Evolutionary conservation across 441 rosid species (phyloP).

Genomic region (Jatropha multifida): DNA sequence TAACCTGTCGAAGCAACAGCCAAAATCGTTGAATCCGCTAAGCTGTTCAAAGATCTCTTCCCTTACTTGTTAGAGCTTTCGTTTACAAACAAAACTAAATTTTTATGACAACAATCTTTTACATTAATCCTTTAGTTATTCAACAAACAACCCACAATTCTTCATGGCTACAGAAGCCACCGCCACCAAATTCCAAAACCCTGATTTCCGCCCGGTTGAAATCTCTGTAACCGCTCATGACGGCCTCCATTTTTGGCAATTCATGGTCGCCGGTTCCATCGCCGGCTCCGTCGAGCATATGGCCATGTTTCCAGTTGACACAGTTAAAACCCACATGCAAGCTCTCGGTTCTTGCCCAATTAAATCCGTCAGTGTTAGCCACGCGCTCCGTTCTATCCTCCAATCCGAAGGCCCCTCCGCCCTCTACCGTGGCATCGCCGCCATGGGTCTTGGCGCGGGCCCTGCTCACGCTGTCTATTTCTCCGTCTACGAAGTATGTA

Average conservation of each 20-base stretch:
- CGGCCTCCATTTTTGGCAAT: slow-evolving; percentile 83
- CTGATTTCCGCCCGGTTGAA: slow-evolving; percentile 56
- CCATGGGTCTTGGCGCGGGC: slow-evolving; percentile 94
- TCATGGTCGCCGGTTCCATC: slow-evolving; percentile 87
- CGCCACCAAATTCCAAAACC: slow-evolving; percentile 53
- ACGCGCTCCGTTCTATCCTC: slow-evolving; percentile 67
- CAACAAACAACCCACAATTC: background rate
- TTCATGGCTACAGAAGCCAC: slow-evolving; percentile 73
- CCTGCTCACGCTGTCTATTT: slow-evolving; percentile 94
- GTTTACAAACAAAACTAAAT: background rate
- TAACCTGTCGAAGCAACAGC: background rate
- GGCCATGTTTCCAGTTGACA: slow-evolving; percentile 48
- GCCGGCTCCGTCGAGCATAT: slow-evolving; percentile 93
- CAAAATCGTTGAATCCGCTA: background rate
- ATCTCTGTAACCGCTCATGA: slow-evolving; percentile 41
- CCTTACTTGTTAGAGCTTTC: no score
- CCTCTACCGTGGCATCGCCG: slow-evolving; percentile 82
- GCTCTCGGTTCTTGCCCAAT: slow-evolving; percentile 61
- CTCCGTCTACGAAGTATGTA: slow-evolving; percentile 69
- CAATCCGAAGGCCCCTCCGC: slow-evolving; percentile 62
- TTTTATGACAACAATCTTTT: background rate
- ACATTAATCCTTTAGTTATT: background rate
- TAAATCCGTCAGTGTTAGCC: slow-evolving; percentile 57
- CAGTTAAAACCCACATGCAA: slow-evolving; percentile 3
- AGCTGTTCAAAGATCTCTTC: background rate